These are phyloP conservation scores for Albizia julibrissin DNA, from an alignment of 306 rosid species.

Conservation along the genomic window DNA sequence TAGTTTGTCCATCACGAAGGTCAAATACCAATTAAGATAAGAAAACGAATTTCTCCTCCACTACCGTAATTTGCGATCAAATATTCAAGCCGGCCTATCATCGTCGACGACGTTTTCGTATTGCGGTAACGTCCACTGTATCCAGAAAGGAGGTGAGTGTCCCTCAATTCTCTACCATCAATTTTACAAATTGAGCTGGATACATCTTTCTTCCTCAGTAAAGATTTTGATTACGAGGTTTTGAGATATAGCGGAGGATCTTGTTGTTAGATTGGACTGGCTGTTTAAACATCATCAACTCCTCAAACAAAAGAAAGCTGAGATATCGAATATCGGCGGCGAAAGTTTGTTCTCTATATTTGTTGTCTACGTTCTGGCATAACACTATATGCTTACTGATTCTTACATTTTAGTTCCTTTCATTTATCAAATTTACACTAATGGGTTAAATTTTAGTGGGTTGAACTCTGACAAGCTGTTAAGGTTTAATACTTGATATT, in stretches of 20 bases:
- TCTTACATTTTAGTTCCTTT: neutral
- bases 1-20: neutral
- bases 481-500: neutral
- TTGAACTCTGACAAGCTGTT: conserved; percentile 8
- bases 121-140: neutral
- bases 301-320: neutral
- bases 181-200: neutral
- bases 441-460: neutral
- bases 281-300: neutral
- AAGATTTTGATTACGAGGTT: neutral
- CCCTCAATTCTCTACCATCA: neutral
- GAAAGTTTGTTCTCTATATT: neutral
- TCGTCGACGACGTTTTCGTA: neutral
- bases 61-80: neutral
- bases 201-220: neutral
- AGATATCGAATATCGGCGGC: neutral
- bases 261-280: neutral
- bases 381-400: neutral
- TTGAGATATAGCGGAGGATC: neutral
- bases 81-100: neutral
- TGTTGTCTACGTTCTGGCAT: neutral
- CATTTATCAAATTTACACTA: neutral
- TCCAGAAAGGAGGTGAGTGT: neutral
- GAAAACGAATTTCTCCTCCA: neutral
- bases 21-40: neutral